Conservation (phyloP, 2,329 filamentous ascomycete genomes). For the Bertia moriformis region DNA sequence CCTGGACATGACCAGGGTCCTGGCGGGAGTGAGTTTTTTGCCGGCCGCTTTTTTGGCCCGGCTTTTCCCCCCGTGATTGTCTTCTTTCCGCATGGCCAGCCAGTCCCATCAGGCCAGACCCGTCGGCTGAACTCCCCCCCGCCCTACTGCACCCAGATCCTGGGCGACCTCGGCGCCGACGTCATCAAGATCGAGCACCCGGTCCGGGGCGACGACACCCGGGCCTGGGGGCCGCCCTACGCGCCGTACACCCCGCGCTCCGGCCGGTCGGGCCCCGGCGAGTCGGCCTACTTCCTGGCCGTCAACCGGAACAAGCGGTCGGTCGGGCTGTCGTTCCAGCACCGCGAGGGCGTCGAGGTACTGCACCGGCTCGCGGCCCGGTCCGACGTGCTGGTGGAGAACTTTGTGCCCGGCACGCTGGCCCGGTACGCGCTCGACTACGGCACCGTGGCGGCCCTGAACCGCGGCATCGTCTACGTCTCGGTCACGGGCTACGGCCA, state of each 20-base stretch:
- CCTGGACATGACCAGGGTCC: not conserved
- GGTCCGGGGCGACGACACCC: conserved; percentile 48
- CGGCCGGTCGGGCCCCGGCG: conserved; percentile 43
- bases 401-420: conserved; percentile 52
- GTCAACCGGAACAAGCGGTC: conserved; percentile 61
- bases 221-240: conserved; percentile 57
- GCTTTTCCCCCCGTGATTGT: no score
- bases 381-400: conserved; percentile 45
- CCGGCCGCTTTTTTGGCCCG: no score
- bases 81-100: no score
- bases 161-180: conserved; percentile 55
- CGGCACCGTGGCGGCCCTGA: conserved; percentile 39
- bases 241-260: conserved; percentile 29
- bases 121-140: no score
- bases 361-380: conserved; percentile 46
- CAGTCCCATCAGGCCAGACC: no score
- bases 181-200: conserved; percentile 60
- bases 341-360: conserved; percentile 45
- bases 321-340: conserved; percentile 49
- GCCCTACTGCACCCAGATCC: conserved; percentile 56
- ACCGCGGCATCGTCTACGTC: conserved; percentile 51
- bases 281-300: conserved; percentile 41
- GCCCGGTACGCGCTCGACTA: conserved; percentile 58
- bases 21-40: conserved; percentile 1
- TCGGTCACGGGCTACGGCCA: conserved; percentile 60